Evolutionary conservation across 305 asterid genomes (phyloP).

Genomic region (Solanum hybrid): DNA sequence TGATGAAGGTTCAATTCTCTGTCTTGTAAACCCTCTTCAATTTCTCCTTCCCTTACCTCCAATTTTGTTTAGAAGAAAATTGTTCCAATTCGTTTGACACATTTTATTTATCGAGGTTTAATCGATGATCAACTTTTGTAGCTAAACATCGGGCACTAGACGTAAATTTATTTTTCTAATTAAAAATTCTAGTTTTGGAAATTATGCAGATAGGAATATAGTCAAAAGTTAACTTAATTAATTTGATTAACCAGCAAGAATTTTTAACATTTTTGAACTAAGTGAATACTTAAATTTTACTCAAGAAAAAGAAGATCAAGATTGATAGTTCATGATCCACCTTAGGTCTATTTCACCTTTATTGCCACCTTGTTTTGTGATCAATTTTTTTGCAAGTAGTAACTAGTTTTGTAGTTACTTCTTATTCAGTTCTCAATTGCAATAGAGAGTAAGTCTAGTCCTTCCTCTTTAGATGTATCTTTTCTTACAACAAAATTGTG

Average conservation of each 20-base stretch:
- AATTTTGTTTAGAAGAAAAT: too few species aligned
- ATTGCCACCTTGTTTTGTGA: neutral
- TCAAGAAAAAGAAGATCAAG: neutral
- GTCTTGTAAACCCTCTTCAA: neutral
- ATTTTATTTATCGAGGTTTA: neutral
- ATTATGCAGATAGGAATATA: neutral
- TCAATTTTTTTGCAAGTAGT: neutral
- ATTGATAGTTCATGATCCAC: neutral
- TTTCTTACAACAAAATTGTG: neutral
- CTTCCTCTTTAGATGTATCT: neutral
- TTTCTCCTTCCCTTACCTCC: neutral
- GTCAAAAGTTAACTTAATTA: neutral
- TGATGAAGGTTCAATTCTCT: too few species aligned
- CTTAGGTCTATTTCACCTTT: neutral
- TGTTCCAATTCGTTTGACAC: neutral
- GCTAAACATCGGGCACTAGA: neutral
- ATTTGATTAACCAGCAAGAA: neutral
- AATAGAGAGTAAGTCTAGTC: neutral
- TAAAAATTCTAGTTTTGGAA: too few species aligned
- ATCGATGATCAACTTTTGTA: neutral
- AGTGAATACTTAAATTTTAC: neutral
- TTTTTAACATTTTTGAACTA: neutral
- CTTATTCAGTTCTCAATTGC: neutral
- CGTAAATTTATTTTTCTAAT: neutral
- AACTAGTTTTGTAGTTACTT: neutral